These are phyloP conservation scores for Solanum pennellii DNA, from an alignment of 257 asterid species.

Conservation along the genomic window DNA sequence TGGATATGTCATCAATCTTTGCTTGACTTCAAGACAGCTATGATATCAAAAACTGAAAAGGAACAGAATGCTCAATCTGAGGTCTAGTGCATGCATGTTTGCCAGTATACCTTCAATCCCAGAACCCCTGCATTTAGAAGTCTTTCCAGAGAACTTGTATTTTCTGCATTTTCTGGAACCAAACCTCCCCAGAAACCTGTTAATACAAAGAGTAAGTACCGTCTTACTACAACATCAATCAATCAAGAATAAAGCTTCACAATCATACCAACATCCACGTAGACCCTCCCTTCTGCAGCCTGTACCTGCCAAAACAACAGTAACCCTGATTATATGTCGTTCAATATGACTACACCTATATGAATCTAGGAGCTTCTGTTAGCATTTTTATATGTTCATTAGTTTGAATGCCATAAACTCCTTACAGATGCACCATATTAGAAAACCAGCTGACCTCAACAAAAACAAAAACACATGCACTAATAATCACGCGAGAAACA, in stretches of 20 bases:
- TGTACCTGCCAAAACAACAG: conserved; percentile 31
- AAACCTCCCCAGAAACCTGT: conserved; percentile 99
- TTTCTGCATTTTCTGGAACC: conserved; percentile 90
- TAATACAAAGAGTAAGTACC: not conserved
- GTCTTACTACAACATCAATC: not conserved
- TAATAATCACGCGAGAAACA: not conserved
- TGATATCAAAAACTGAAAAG: not conserved
- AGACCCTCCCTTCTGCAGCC: conserved; percentile 77
- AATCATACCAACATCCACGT: conserved; percentile 82
- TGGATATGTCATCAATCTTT: not conserved
- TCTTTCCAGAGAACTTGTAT: conserved; percentile 53
- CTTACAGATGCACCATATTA: not conserved
- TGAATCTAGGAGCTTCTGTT: not conserved
- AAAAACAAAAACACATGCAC: not conserved
- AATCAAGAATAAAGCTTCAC: not conserved
- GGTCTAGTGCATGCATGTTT: not conserved
- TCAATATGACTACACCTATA: not conserved
- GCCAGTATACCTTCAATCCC: conserved; percentile 72
- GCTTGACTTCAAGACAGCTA: not conserved
- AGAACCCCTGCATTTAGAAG: conserved; percentile 94
- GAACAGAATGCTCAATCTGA: not conserved
- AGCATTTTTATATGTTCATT: not conserved
- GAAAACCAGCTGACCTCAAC: not conserved
- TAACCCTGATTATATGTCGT: not conserved
- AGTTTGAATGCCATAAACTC: not conserved